Conservation (phyloP, 192 early-diverging fungal species). For the Gonapodya sp. region DNA sequence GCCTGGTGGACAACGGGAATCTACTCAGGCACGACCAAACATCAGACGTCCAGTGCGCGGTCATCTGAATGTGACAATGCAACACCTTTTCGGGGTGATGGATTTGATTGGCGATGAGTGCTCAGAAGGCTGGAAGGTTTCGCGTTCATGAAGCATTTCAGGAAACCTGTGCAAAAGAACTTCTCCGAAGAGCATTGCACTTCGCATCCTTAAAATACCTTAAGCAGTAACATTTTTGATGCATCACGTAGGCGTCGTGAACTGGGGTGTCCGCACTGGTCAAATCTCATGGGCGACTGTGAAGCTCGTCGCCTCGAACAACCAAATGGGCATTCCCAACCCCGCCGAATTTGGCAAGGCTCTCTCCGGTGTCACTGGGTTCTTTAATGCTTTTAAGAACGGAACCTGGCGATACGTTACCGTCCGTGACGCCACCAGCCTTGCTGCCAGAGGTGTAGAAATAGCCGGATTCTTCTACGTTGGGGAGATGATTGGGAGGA, state of each 20-base stretch:
- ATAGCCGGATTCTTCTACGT: background rate
- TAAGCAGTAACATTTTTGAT: no score
- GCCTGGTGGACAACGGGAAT: no score
- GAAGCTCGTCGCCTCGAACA: background rate
- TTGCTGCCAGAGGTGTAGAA: slow-evolving; percentile 3
- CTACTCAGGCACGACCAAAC: no score
- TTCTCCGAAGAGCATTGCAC: no score
- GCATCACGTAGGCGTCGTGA: background rate
- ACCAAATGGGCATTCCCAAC: background rate
- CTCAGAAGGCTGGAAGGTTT: no score
- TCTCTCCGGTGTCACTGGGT: background rate
- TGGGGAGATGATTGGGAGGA: slow-evolving; percentile 10
- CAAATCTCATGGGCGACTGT: background rate
- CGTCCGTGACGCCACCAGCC: background rate
- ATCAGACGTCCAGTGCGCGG: no score
- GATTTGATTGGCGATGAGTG: no score
- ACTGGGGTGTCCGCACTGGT: background rate
- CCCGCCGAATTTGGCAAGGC: background rate
- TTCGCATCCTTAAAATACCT: no score
- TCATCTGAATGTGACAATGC: no score
- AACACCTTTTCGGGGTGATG: no score
- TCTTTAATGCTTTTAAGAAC: background rate
- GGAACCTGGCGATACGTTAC: slow-evolving; percentile 7
- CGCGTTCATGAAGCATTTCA: no score
- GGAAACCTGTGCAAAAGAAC: no score